Evolutionary conservation across 164 flowering plant genomes (phyloP), one percentile per base, ranked within the genome.

Genomic region (Chimonanthus praecox): DNA sequence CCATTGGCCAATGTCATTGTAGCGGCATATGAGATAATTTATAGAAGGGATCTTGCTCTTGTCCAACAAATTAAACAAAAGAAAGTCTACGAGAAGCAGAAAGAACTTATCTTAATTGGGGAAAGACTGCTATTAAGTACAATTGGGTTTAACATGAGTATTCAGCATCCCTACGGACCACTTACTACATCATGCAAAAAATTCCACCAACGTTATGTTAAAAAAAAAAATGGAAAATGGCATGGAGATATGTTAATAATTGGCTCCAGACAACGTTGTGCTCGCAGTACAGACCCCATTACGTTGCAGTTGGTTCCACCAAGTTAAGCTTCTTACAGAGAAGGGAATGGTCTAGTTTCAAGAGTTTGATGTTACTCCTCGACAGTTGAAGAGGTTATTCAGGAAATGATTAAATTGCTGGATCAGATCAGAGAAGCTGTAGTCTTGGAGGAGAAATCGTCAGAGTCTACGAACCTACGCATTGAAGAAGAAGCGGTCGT

Each of bases 161-260:
- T 88, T 20, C 83, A 83, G 64, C 87, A 80, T 66, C 92, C 92
- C 2, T 88, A 87, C 79, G 82, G 82, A 79, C 87, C 92, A 48
- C 88, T 90, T 74, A 87, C 86, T 78, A 76, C 78, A 21, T 90
- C 89, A 67, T 33, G 87, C 46, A 90, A 85, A 78, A 85, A 62
- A 76, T 71, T 90, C 33, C 73, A 68, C 79, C 47, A 73, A 86
- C 68, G 21, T 82, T 21, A 33, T 33, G 33, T 33, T 33, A 33
- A 33, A 65, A 81, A 49, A 82, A 78, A 20, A 72, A 88, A 68
- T 84, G 78, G 43, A 81, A 84, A 79, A 88, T 82, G 54, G 95
- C 92, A 21, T 87, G 91, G 92, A 89, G 84, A 75, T 88, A 87
- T 77, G 87, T 89, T 71, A 87, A 89, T 84, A 90, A 89, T 74